Evolutionary conservation across 2,329 filamentous ascomycete genomes (phyloP), one percentile per base, ranked within the genome.

Genomic region (Conoideocrella luteorostrata): DNA sequence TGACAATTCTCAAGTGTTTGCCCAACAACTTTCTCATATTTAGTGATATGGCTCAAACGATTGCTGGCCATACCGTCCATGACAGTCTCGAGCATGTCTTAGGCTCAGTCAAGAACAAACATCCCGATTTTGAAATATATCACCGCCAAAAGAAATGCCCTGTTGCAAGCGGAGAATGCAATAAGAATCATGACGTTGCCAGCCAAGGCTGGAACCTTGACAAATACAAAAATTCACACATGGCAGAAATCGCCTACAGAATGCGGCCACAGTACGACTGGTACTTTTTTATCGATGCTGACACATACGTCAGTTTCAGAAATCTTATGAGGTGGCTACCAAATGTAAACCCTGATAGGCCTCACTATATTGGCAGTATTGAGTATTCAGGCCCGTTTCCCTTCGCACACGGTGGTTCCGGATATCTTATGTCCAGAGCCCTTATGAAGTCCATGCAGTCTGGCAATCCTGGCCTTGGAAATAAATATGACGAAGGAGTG

Each of bases 141-240:
- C 59, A 58, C 7, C 62, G 61, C 15, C 70, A 73, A 52, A 55
- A 70, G 36, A 56, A 65, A 33, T 77, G 73, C 47, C 58, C 63
- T 20, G 56, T 66, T 39, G 65, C 69, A 20, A 67, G 71, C 39
- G 67, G 68, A 32, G 67, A 65, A 41, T 70, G 73, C 50, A 65
- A 65, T 47, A 61, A 57, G 55, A 38, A 48, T 42, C 39, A 49
- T 43, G 39, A 55, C 37, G 43, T 45, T 5, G 48, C 44, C 43
- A 43, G 52, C 47, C 61, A 67, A 18, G 67, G 65, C 1, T 80
- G 76, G 77, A 66, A 62, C 18, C 58, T 80, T 23, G 77, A 81
- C 62, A 79, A 78, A 60, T 81, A 78, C 63, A 81, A 80, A 60
- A 78, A 78, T 56, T 62, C 78, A 33, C 75, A 78, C 54, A 78